Conservation (phyloP, 2,329 filamentous ascomycete species). For the Ceratocystis diversiconidia region DNA sequence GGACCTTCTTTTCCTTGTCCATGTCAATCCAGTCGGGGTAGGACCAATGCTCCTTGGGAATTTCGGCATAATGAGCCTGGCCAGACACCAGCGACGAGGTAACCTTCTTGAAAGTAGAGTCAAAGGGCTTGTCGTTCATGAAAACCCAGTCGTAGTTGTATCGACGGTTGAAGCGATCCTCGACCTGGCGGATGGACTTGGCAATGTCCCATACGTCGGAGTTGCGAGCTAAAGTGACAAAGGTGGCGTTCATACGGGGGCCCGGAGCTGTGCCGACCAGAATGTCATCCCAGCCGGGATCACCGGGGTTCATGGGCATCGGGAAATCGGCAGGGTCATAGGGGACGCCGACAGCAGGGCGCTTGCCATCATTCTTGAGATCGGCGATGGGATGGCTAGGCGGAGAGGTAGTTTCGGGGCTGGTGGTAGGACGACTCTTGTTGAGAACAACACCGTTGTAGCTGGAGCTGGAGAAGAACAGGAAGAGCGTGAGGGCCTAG, state of each 20-base stretch:
- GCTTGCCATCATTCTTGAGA: constrained; percentile 19
- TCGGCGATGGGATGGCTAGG: constrained; percentile 15
- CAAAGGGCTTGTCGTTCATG: constrained; percentile 89
- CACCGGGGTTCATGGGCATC: constrained; percentile 38
- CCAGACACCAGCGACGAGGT: constrained; percentile 84
- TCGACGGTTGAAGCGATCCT: constrained; percentile 94
- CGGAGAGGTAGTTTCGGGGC: constrained; percentile 18
- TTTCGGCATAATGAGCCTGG: constrained; percentile 78
- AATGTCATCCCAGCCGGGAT: constrained; percentile 38
- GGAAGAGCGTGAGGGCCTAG: constrained; percentile 57
- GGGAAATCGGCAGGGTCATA: constrained; percentile 32
- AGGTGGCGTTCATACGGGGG: constrained; percentile 87
- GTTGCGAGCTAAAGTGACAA: constrained; percentile 90
- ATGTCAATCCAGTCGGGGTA: constrained; percentile 94
- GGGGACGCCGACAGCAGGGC: constrained; percentile 23
- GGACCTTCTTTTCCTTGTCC: constrained; percentile 76
- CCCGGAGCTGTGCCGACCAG: constrained; percentile 42
- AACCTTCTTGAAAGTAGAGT: constrained; percentile 83
- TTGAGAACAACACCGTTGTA: constrained; percentile 28
- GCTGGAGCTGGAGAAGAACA: constrained; percentile 56
- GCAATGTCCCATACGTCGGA: constrained; percentile 92
- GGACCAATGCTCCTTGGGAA: constrained; percentile 88
- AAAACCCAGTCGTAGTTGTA: constrained; percentile 99
- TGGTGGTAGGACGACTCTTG: constrained; percentile 21
- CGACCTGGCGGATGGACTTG: constrained; percentile 85